Conservation (phyloP, 352 stramenopile genomes). For the Globisporangium splendens region DNA sequence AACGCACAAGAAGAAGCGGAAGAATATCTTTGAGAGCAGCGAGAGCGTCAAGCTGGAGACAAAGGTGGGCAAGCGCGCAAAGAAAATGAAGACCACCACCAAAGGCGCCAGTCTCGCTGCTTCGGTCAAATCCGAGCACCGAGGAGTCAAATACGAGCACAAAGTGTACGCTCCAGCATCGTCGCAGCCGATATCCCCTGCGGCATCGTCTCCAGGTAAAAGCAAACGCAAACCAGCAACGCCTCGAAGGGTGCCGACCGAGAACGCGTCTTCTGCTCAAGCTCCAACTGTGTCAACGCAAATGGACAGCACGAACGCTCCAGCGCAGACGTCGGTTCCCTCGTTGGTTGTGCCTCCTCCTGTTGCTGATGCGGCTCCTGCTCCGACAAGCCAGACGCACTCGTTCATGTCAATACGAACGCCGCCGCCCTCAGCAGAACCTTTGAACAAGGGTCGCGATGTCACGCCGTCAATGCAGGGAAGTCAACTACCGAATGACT, state of each 20-base stretch:
- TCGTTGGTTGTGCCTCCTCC: background rate
- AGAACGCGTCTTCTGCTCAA: background rate
- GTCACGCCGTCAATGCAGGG: background rate
- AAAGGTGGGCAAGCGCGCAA: background rate
- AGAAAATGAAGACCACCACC: conserved; percentile 1
- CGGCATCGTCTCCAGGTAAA: background rate
- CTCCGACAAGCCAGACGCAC: background rate
- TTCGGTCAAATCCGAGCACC: background rate
- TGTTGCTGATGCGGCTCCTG: background rate
- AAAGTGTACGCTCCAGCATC: background rate
- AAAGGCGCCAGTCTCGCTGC: too few species aligned
- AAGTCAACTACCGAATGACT: background rate
- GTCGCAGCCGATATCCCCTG: background rate
- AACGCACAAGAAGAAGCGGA: conserved; percentile 15
- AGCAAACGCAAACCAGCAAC: conserved; percentile 5
- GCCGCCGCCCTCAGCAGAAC: background rate
- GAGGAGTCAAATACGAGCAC: conserved; percentile 6
- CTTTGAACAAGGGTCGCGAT: background rate
- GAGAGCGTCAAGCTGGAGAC: conserved; percentile 6
- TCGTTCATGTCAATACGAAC: conserved; percentile 9
- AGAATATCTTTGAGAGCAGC: background rate
- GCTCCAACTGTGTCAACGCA: background rate
- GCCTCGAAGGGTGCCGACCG: conserved; percentile 2
- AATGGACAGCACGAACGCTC: background rate
- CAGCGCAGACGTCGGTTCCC: background rate